phyloP scores from a whole-genome alignment of 108 stramenopile genomes.

The Cylindrotheca fusiformis region DNA sequence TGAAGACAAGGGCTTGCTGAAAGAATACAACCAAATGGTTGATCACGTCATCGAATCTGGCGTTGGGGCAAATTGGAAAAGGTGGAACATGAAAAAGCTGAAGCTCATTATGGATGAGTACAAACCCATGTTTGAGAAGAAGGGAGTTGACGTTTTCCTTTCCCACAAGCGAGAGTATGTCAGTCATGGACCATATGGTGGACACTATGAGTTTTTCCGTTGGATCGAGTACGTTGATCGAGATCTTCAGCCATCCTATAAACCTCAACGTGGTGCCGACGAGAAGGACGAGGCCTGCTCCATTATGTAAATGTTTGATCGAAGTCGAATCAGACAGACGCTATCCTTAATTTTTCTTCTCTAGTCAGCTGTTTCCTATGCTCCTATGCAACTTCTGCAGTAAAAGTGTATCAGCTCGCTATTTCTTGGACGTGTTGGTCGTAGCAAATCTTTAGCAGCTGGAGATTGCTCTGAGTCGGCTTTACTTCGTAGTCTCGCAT shows the following conservation, averaged over 20 bases:
- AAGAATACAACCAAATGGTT: slow-evolving; percentile 38
- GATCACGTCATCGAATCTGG: slow-evolving; percentile 28
- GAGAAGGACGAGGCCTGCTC: slow-evolving; percentile 30
- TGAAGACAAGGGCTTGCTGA: slow-evolving; percentile 19
- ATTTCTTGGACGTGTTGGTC: background rate
- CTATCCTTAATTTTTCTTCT: no score
- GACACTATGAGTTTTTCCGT: slow-evolving; percentile 41
- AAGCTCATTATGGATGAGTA: slow-evolving; percentile 27
- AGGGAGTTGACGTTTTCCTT: slow-evolving; percentile 44
- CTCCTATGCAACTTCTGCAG: no score
- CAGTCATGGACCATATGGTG: slow-evolving; percentile 41
- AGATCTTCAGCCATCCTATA: slow-evolving; percentile 41
- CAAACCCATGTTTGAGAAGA: slow-evolving; percentile 36
- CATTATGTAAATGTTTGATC: slow-evolving; percentile 22
- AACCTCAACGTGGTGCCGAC: slow-evolving; percentile 38
- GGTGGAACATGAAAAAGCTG: slow-evolving; percentile 42
- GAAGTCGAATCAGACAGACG: no score
- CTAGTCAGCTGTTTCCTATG: no score
- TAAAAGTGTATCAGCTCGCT: background rate
- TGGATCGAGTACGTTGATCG: slow-evolving; percentile 64
- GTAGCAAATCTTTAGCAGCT: slow-evolving; percentile 18
- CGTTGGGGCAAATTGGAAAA: slow-evolving; percentile 31
- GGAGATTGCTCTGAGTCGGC: slow-evolving; percentile 10
- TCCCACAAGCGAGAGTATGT: slow-evolving; percentile 45
- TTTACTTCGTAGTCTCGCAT: slow-evolving; percentile 23